Percentiles rank a stretch among this genome's conserved stretches.
Evolutionary conservation across 495 filamentous ascomycete genomes (phyloP).

Genomic region (Penicillium ochrochloron): DNA sequence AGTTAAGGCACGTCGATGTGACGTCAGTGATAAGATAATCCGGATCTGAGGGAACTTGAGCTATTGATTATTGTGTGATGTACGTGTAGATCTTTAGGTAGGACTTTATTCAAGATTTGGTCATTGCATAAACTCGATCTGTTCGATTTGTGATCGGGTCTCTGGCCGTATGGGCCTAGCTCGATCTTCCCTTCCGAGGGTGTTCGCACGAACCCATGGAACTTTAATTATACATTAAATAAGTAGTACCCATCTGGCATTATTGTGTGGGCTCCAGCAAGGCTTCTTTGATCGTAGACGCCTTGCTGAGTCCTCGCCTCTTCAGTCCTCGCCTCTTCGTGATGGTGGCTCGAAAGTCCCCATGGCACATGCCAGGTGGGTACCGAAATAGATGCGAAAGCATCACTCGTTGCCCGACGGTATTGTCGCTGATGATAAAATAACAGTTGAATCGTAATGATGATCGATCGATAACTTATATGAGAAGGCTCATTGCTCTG

Average conservation of each 20-base stretch:
- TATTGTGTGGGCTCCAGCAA: background rate
- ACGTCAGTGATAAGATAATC: constrained; percentile 37
- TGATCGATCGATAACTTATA: background rate
- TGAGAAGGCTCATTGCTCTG: background rate
- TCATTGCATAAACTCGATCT: constrained; percentile 8
- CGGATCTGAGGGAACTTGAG: constrained; percentile 17
- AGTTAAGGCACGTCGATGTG: constrained; percentile 30
- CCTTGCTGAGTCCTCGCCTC: background rate
- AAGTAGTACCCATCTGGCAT: background rate
- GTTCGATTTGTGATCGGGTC: constrained; percentile 6
- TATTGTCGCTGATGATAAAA: background rate
- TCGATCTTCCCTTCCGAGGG: background rate
- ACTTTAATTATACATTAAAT: constrained; percentile 1
- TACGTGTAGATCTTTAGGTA: background rate
- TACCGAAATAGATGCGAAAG: background rate
- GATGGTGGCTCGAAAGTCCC: background rate
- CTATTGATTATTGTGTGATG: background rate
- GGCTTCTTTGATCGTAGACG: background rate
- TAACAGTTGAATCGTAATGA: background rate
- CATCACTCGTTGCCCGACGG: background rate
- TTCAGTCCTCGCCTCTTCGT: background rate
- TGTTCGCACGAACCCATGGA: background rate
- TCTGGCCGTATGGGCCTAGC: background rate
- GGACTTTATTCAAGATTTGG: background rate
- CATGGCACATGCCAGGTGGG: background rate